phyloP scores from a whole-genome alignment of 345 rosid species.

The Corchorus olitorius region DNA sequence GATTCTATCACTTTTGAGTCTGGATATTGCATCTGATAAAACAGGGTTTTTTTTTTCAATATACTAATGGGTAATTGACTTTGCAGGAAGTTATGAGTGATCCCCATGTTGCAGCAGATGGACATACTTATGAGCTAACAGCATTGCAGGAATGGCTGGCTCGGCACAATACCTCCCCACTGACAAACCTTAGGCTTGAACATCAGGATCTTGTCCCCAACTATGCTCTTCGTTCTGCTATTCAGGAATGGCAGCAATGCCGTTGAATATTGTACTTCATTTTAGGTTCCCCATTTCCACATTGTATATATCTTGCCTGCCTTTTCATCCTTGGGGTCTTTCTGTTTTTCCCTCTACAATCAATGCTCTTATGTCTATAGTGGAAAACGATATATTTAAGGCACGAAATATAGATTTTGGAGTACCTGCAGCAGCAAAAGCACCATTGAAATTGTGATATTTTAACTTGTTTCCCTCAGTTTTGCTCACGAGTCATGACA shows the following conservation, averaged over 20 bases:
- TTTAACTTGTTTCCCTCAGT: neutral
- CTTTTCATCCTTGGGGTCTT: neutral
- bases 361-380: neutral
- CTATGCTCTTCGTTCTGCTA: conserved; percentile 67
- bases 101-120: conserved; percentile 86
- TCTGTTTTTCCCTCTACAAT: neutral
- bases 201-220: conserved; percentile 58
- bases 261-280: neutral
- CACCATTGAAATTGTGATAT: neutral
- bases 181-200: conserved; percentile 57
- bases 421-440: neutral
- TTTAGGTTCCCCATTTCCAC: neutral
- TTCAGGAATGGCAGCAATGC: conserved; percentile 60
- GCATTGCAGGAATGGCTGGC: conserved; percentile 65
- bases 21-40: neutral
- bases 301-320: neutral
- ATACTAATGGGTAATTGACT: too few species aligned
- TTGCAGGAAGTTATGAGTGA: conserved; percentile 77
- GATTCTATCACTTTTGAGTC: neutral
- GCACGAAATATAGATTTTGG: neutral
- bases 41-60: neutral
- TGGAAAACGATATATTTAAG: neutral
- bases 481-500: neutral
- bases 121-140: conserved; percentile 69
- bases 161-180: conserved; percentile 67